phyloP scores from a whole-genome alignment of 148 eudicot species.

The Oxyria digyna region DNA sequence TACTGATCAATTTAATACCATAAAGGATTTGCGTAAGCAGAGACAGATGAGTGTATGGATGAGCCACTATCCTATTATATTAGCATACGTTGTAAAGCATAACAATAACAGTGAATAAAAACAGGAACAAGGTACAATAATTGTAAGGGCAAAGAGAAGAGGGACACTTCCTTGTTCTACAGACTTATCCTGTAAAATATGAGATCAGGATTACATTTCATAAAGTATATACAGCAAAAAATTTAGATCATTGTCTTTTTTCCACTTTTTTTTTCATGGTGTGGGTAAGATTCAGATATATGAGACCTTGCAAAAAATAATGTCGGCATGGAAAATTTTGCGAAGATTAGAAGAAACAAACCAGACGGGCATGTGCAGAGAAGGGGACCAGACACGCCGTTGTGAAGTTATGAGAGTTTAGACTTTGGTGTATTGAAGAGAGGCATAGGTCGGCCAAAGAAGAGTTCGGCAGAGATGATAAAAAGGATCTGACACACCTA shows the following conservation, averaged over 20 bases:
- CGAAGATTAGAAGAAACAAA: no score
- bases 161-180: background rate
- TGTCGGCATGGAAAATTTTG: no score
- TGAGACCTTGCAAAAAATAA: no score
- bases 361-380: no score
- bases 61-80: background rate
- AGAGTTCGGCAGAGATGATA: no score
- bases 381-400: no score
- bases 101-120: background rate
- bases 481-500: no score
- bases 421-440: no score
- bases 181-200: background rate
- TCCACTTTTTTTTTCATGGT: background rate
- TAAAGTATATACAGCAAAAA: background rate
- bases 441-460: no score
- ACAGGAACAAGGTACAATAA: slow-evolving; percentile 6
- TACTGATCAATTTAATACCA: background rate
- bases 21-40: slow-evolving; percentile 6
- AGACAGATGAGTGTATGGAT: background rate
- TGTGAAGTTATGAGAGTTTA: no score
- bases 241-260: background rate
- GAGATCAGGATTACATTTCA: slow-evolving; percentile 4
- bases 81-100: background rate
- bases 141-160: background rate
- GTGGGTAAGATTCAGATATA: background rate